These are phyloP conservation scores for Fusarium napiforme DNA, from an alignment of 2,329 filamentous ascomycete species.

Conservation along the genomic window DNA sequence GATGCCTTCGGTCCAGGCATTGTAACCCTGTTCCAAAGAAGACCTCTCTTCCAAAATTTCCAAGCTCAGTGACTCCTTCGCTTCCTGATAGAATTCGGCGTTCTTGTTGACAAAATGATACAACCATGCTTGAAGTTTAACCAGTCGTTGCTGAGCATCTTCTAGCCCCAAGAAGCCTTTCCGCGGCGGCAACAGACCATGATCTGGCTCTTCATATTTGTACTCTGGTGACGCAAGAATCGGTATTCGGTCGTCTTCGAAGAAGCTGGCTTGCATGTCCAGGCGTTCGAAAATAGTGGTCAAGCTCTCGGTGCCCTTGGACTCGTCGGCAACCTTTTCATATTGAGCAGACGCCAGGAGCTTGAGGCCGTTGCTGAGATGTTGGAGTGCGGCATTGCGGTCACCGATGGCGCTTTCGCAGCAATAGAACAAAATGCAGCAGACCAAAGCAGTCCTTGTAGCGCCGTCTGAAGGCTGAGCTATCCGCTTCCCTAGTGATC, in stretches of 20 bases:
- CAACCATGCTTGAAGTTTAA: constrained; percentile 30
- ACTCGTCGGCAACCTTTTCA: neutral
- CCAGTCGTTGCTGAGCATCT: constrained; percentile 12
- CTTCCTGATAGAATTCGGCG: neutral
- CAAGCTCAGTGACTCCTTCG: neutral
- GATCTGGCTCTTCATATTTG: neutral
- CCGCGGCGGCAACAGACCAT: too few relatives aligned
- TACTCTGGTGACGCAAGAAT: neutral
- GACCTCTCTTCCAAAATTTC: constrained; percentile 14
- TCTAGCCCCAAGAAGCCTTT: neutral
- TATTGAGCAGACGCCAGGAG: neutral
- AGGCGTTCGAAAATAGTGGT: constrained; percentile 9
- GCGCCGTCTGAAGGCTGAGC: neutral
- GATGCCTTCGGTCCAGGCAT: constrained; percentile 3
- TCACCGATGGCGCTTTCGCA: constrained; percentile 10
- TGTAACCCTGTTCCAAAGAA: neutral
- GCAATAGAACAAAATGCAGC: constrained; percentile 17
- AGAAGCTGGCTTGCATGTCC: constrained; percentile 33
- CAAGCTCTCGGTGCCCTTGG: neutral
- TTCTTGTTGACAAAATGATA: constrained; percentile 11
- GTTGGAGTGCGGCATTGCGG: neutral
- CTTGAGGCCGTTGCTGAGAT: constrained; percentile 1
- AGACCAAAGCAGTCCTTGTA: neutral
- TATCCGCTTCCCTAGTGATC: neutral
- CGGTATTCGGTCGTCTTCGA: constrained; percentile 26